These are phyloP conservation scores for Epichloe hybrida DNA, from an alignment of 2,329 filamentous ascomycete genomes.

Conservation along the genomic window DNA sequence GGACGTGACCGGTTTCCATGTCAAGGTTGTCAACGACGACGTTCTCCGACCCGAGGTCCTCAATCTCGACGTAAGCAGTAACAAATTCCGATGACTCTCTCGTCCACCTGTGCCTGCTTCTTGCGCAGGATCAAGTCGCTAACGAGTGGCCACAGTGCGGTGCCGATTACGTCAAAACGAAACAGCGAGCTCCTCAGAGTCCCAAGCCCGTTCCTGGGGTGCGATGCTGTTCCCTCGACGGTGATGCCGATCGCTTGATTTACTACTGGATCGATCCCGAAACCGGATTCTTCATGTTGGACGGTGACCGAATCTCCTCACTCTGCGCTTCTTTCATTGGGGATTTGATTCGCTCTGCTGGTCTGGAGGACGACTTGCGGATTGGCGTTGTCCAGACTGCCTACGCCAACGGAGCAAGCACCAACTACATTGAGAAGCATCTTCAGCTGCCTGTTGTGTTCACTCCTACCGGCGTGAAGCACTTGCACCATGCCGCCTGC, in stretches of 20 bases:
- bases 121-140: not conserved
- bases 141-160: conserved; percentile 50
- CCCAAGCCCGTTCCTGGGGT: conserved; percentile 65
- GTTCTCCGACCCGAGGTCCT: conserved; percentile 79
- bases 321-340: conserved; percentile 88
- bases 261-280: conserved; percentile 86
- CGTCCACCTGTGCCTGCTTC: not conserved
- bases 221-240: conserved; percentile 83
- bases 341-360: conserved; percentile 69
- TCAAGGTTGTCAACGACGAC: conserved; percentile 85
- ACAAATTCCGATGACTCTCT: no score
- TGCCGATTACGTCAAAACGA: conserved; percentile 95
- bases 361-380: conserved; percentile 65
- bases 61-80: conserved; percentile 61
- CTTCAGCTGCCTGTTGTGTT: conserved; percentile 82
- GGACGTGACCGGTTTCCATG: conserved; percentile 57
- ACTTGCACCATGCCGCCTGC: conserved; percentile 90
- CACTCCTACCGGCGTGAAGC: conserved; percentile 92
- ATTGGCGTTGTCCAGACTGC: conserved; percentile 95
- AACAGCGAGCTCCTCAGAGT: conserved; percentile 74
- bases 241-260: conserved; percentile 87
- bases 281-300: conserved; percentile 77
- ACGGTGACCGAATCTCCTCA: conserved; percentile 93
- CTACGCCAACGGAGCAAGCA: conserved; percentile 92
- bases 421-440: conserved; percentile 78